These are phyloP conservation scores for Tetrahymena malaccensis DNA, from an alignment of 73 alveolate species.

Conservation along the genomic window DNA sequence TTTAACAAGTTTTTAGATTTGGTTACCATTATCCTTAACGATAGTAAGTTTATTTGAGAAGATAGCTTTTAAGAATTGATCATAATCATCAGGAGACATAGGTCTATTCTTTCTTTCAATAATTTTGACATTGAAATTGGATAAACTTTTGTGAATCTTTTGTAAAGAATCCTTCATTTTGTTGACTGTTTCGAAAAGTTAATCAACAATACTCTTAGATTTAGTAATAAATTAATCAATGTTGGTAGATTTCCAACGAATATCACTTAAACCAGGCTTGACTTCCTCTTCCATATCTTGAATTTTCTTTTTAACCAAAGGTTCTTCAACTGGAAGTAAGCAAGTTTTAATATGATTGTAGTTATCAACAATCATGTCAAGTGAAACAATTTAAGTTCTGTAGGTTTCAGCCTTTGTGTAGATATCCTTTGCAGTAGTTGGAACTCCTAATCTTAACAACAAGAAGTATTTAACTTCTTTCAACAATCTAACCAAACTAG, in stretches of 20 bases:
- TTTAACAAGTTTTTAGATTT: conserved; percentile 69
- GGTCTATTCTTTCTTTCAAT: conserved; percentile 87
- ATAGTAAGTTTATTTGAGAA: conserved; percentile 56
- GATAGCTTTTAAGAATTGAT: conserved; percentile 70
- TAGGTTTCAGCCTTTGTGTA: conserved; percentile 81
- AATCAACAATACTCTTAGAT: conserved; percentile 73
- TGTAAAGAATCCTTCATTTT: conserved; percentile 74
- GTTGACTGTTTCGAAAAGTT: conserved; percentile 66
- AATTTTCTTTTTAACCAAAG: conserved; percentile 94
- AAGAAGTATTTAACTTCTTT: conserved; percentile 98
- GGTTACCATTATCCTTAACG: conserved; percentile 71
- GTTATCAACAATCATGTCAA: conserved; percentile 91
- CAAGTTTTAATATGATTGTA: conserved; percentile 93
- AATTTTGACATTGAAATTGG: conserved; percentile 57
- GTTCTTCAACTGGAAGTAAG: conserved; percentile 97
- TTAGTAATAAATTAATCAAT: conserved; percentile 83
- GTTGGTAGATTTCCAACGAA: conserved; percentile 94
- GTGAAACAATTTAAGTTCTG: conserved; percentile 36
- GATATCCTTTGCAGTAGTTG: conserved; percentile 91
- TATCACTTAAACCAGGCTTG: conserved; percentile 93
- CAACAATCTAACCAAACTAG: conserved; percentile 93
- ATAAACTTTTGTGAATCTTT: conserved; percentile 58
- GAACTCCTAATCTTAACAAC: conserved; percentile 89
- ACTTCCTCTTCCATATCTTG: conserved; percentile 89
- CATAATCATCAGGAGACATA: conserved; percentile 92